Base-by-base conservation (phyloP, 2,329 filamentous ascomycete species). In the Thielaviopsis populi region DNA sequence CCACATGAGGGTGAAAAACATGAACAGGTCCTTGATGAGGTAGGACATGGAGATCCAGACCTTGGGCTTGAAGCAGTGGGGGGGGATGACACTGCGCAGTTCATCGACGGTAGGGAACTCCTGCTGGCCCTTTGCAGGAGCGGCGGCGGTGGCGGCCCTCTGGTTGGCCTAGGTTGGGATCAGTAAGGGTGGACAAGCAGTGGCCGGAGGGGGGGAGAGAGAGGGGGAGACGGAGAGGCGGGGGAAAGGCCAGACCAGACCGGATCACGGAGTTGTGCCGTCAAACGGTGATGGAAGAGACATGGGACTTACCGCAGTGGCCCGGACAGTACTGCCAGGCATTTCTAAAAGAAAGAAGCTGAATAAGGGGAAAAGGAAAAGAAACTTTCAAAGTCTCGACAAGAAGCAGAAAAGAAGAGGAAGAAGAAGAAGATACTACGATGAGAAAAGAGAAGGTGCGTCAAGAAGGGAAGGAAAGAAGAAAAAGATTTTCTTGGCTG, bases 51-150 rank as follows among this genome's bases (percentile, higher is more conserved):
- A 83, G 41, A 73, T 77, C 68, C 74, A 67, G 59, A 77, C 75
- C 33, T 80, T 80, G 3, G 80, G 79, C 70, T 82, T 71, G 73
- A 85, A 84, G 76, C 83, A 86, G 70, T 85, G 78, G 17, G 77
- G 73, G 30, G 83, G 83, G 67, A 86, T 85, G 61, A 81, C 79
- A 68, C 78, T 73, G 61, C 75, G 72, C 67, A 79, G 73, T 59
- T 76, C 76, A 70, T 77, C 76, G 68, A 79, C 77, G 68, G 79
- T 77, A 54, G 78, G 78, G 69, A 69, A 68, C 62, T 64, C 67
- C 50, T 53, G 50, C 15, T 53, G 41, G 30, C 37, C 53, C 43
- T 63, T 63, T 22, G 24, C 59, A 19, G 22, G 59, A 30, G 15
- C 24, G 17, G 24, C 65, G 33, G 54, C 37, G 6, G 61, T 40